Evolutionary conservation across 139 green algal genomes (phyloP), one percentile per base, ranked within the genome.

Genomic region (Picochlorum sp.): DNA sequence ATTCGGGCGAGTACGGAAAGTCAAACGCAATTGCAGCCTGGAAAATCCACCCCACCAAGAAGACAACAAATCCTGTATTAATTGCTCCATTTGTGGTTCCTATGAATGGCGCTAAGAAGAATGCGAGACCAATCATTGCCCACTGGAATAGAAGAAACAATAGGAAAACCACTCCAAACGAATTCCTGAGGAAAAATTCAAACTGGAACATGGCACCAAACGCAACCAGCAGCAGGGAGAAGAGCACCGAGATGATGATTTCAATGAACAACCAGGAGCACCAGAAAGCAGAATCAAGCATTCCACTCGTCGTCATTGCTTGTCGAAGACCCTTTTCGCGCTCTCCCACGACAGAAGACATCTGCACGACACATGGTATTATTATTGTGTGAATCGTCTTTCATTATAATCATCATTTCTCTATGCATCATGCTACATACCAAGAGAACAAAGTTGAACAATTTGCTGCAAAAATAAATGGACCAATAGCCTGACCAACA

Each of bases 71-170:
- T 56, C 92, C 92, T 8, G 92, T n/a, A 70, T 81, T 87, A 30
- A 95, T 84, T 2, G 90, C 83, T 14, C 57, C 45, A 41, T 49
- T 57, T 6, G 32, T 20, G 2, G 37, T 61, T 62, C 3, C 55
- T 23, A 97, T 62, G 49, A 97, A 82, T 5, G 82, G 65, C 16
- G 83, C 82, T 4, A 94, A 37, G 2, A 91, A 13, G 65, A 95
- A 88, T 15, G 80, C 83, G 21, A 92, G 56, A 24, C 59, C 62
- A 26, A 69, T 74, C 86, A 94, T 92, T 37, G 87, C 68, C 34
- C 87, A 71, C 62, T 88, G 75, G 70, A 97, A 97, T 23, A 98
- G 75, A 68, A 97, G 91, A 73, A 97, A 90, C 4, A 95, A 77
- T 62, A 94, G 68, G 70, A 96, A 91, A 23, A 88, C 64, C 21